Evolutionary conservation across 2,329 filamentous ascomycete species (phyloP).

Genomic region (Colletotrichum tabaci): DNA sequence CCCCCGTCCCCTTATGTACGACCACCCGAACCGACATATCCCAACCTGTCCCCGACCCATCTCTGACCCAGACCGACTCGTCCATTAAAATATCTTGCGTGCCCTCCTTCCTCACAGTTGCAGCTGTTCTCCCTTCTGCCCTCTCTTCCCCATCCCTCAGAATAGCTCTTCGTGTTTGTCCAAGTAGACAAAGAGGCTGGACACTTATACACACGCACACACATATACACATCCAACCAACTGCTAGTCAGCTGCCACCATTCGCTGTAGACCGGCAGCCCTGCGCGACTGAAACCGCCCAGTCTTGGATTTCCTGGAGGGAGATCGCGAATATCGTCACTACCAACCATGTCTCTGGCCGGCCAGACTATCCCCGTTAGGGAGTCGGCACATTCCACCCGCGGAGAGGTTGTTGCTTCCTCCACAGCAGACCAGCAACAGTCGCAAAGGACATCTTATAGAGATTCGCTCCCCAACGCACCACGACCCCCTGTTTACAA

Average conservation of each 20-base stretch:
- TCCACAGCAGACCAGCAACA: constrained; percentile 19
- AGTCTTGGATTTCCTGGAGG: constrained; percentile 39
- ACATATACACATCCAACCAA: neutral
- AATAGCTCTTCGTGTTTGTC: constrained; percentile 8
- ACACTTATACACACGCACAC: constrained; percentile 29
- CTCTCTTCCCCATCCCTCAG: constrained; percentile 5
- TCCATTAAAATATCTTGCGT: constrained; percentile 40
- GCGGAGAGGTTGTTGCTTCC: constrained; percentile 15
- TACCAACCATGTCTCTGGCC: constrained; percentile 43
- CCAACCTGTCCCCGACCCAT: constrained; percentile 21
- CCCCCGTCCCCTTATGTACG: constrained; percentile 32
- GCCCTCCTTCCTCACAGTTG: constrained; percentile 24
- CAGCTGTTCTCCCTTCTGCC: constrained; percentile 1
- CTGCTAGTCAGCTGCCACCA: constrained; percentile 13
- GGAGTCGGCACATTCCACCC: constrained; percentile 37
- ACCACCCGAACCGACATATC: constrained; percentile 22
- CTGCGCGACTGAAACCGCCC: constrained; percentile 35
- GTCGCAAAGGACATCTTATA: constrained; percentile 41
- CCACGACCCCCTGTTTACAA: constrained; percentile 37
- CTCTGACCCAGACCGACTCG: constrained; percentile 35
- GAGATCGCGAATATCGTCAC: constrained; percentile 35
- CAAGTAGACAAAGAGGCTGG: constrained; percentile 15
- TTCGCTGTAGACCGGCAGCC: constrained; percentile 38
- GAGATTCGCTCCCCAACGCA: constrained; percentile 42
- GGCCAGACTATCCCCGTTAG: constrained; percentile 42